These are phyloP conservation scores for Epichloe bromicola DNA, from an alignment of 2,329 filamentous ascomycete species.

Conservation along the genomic window DNA sequence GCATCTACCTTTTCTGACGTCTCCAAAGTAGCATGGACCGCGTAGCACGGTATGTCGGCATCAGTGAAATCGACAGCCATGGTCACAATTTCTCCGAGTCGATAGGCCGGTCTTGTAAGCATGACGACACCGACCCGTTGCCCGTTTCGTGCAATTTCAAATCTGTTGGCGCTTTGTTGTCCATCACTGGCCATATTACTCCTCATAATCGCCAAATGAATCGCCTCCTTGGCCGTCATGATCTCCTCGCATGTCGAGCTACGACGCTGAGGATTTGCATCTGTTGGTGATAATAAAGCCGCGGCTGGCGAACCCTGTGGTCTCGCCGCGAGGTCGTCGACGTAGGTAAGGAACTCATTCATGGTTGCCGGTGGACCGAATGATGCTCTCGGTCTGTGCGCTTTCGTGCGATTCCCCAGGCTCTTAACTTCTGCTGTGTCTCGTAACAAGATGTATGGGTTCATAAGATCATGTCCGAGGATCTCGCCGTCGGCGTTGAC, in stretches of 20 bases:
- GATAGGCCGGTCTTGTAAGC: conserved; percentile 75
- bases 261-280: conserved; percentile 39
- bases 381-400: conserved; percentile 15
- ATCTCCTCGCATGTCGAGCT: conserved; percentile 43
- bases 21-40: conserved; percentile 72
- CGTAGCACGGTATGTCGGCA: conserved; percentile 71
- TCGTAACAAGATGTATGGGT: conserved; percentile 76
- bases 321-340: conserved; percentile 58
- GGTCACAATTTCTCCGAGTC: conserved; percentile 76
- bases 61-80: conserved; percentile 73
- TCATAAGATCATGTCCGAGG: conserved; percentile 87
- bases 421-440: conserved; percentile 62
- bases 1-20: conserved; percentile 74
- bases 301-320: conserved; percentile 39
- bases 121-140: conserved; percentile 82
- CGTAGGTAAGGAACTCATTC: conserved; percentile 62
- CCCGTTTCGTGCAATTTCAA: conserved; percentile 90
- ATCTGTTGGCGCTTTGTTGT: conserved; percentile 79
- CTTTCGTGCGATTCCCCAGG: conserved; percentile 14
- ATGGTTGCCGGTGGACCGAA: conserved; percentile 27
- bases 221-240: conserved; percentile 64
- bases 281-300: conserved; percentile 62
- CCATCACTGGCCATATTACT: conserved; percentile 56
- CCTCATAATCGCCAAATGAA: conserved; percentile 80
- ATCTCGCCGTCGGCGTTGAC: conserved; percentile 83